Percentiles rank a stretch among this genome's conserved stretches.
These are phyloP conservation scores for Penicillium sp. DNA, from an alignment of 2,329 filamentous ascomycete genomes.

Conservation along the genomic window DNA sequence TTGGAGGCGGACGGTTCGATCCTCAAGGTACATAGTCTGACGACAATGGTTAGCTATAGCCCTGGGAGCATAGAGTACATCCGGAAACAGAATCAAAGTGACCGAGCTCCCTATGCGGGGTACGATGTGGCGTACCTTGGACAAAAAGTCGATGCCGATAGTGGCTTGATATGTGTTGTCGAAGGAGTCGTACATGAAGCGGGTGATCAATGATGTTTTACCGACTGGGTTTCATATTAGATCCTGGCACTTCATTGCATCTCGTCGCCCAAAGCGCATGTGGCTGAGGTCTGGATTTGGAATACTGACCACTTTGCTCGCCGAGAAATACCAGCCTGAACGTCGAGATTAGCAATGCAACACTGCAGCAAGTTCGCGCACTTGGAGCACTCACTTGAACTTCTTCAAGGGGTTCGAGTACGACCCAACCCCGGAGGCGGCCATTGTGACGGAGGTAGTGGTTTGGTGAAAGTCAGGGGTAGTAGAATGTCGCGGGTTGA, in stretches of 20 bases:
- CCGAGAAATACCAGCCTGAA: slow-evolving; percentile 90
- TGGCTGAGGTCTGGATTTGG: slow-evolving; percentile 7
- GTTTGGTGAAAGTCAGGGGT: slow-evolving; percentile 35
- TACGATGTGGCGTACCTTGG: slow-evolving; percentile 67
- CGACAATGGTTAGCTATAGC: slow-evolving; percentile 8
- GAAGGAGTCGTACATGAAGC: slow-evolving; percentile 99
- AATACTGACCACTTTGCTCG: slow-evolving; percentile 87
- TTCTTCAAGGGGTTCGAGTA: slow-evolving; percentile 99
- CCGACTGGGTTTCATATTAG: slow-evolving; percentile 65
- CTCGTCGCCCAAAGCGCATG: neutral
- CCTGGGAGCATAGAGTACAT: neutral
- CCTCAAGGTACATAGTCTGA: slow-evolving; percentile 98
- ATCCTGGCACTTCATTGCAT: neutral
- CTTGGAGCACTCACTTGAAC: slow-evolving; percentile 74
- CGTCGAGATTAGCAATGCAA: slow-evolving; percentile 29
- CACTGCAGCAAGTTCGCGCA: neutral
- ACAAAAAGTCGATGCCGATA: slow-evolving; percentile 98
- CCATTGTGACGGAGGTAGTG: slow-evolving; percentile 63
- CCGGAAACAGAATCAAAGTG: neutral
- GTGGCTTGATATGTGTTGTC: slow-evolving; percentile 99
- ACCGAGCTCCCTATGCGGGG: slow-evolving; percentile 1
- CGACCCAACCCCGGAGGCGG: slow-evolving; percentile 73
- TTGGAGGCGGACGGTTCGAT: slow-evolving; percentile 94
- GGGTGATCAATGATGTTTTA: slow-evolving; percentile 97
- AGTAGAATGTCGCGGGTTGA: slow-evolving; percentile 11